Evolutionary conservation across 208 protist genomes (phyloP), one percentile per base, ranked within the genome.

Genomic region (Angomonas desouzai): DNA sequence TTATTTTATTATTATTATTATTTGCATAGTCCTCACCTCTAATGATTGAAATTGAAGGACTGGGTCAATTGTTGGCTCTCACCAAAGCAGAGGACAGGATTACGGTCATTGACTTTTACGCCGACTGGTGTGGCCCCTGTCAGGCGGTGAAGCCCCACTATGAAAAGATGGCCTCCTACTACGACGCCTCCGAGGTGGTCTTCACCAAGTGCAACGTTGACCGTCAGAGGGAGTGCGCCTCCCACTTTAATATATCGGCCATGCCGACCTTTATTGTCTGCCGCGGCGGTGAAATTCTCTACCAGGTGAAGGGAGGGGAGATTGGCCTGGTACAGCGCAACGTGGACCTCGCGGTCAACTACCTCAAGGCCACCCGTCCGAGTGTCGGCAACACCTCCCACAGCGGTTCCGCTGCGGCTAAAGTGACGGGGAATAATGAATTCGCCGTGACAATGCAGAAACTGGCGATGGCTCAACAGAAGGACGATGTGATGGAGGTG

Each of bases 101-200:
- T 36, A 83, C 87, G 30, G 85, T 96, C 9, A 70, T 97, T 1
- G 78, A 95, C 48, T 95, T 96, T 62, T 93, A 92, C 68, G 87
- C 90, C 4, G 83, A 85, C 58, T 95, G 89, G 92, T 96, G 89
- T 49, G 89, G 92, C 7, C 87, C 92, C 4, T 96, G 92, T 63
- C 68, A 91, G 62, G 32, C 51, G 28, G 78, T 94, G 27, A 85
- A 84, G 55, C 84, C 88, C 1, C 56, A 79, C 64, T 97, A 82
- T 60, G 77, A 82, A 45, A 64, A 64, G 29, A 64, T 94, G 71
- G 60, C 73, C 13, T 53, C 77, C 32, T 69, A 70, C 53, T 87
- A 85, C 62, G 78, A 85, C 49, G 32, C 59, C 9, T 34, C 11
- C 45, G 71, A 78, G 40, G 83, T 93, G 25, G 72, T 59, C 10